phyloP scores from a whole-genome alignment of 2,329 filamentous ascomycete genomes.

The Hawksworthiomyces lignivorus region DNA sequence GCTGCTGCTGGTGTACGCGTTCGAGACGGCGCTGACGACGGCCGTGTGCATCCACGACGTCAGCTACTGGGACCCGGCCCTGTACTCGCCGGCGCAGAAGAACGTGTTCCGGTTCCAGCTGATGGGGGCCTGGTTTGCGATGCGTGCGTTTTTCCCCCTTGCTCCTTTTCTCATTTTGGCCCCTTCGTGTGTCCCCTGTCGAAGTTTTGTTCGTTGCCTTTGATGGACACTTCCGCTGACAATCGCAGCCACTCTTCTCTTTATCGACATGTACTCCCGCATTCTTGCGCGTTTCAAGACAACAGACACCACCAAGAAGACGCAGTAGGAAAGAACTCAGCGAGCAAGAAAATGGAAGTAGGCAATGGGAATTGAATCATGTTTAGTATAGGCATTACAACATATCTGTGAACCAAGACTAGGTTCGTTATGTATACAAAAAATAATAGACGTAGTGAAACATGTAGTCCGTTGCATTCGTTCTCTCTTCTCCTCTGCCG shows the following conservation, averaged over 20 bases:
- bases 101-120: constrained; percentile 37
- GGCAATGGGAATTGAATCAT: too few relatives aligned
- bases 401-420: too few relatives aligned
- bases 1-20: constrained; percentile 41
- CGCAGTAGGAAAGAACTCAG: constrained; percentile 21
- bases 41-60: constrained; percentile 44
- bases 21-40: constrained; percentile 45
- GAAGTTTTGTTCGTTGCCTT: neutral
- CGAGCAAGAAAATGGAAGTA: neutral
- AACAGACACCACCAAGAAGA: constrained; percentile 34
- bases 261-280: constrained; percentile 47
- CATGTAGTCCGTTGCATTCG: too few relatives aligned
- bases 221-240: neutral
- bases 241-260: constrained; percentile 38
- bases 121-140: constrained; percentile 43
- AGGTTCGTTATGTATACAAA: neutral
- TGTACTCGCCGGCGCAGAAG: constrained; percentile 39
- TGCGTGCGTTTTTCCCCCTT: constrained; percentile 37
- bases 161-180: constrained; percentile 7
- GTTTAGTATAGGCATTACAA: too few relatives aligned
- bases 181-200: too few relatives aligned
- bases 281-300: constrained; percentile 32
- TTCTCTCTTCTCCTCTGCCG: too few relatives aligned
- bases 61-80: constrained; percentile 37
- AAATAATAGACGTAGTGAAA: neutral